Conservation (phyloP, 2,329 filamentous ascomycete genomes). For the Colletotrichum salicis region DNA sequence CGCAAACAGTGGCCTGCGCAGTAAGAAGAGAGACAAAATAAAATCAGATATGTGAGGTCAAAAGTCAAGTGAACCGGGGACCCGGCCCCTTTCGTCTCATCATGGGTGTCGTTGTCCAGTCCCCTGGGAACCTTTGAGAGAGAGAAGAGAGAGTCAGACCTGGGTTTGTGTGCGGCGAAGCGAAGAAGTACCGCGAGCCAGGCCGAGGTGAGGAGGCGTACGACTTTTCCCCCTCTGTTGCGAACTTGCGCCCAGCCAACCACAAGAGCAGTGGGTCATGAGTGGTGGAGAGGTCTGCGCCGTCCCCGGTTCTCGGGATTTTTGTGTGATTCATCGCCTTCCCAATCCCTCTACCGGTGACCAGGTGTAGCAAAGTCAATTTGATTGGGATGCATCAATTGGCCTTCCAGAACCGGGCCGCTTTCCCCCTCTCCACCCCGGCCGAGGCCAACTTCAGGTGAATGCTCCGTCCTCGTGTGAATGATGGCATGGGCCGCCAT, state of each 20-base stretch:
- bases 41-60: background rate
- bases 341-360: constrained; percentile 31
- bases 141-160: background rate
- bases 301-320: constrained; percentile 31
- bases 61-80: constrained; percentile 7
- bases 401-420: background rate
- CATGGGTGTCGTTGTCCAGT: constrained; percentile 8
- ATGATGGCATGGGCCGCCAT: background rate
- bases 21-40: too few relatives aligned
- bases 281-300: constrained; percentile 1
- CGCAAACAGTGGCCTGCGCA: background rate
- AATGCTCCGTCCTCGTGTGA: constrained; percentile 7
- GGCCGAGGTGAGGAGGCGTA: background rate
- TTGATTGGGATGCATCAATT: constrained; percentile 25
- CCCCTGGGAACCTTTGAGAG: constrained; percentile 2
- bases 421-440: background rate
- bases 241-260: too few relatives aligned
- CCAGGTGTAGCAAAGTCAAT: constrained; percentile 19
- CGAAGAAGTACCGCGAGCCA: constrained; percentile 10
- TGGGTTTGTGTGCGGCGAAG: background rate
- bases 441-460: constrained; percentile 6
- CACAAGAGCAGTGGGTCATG: background rate
- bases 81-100: constrained; percentile 26
- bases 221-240: background rate
- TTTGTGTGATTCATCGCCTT: constrained; percentile 12